These are phyloP conservation scores for Podosphaera xanthii DNA, from an alignment of 2,329 filamentous ascomycete species.

Conservation along the genomic window DNA sequence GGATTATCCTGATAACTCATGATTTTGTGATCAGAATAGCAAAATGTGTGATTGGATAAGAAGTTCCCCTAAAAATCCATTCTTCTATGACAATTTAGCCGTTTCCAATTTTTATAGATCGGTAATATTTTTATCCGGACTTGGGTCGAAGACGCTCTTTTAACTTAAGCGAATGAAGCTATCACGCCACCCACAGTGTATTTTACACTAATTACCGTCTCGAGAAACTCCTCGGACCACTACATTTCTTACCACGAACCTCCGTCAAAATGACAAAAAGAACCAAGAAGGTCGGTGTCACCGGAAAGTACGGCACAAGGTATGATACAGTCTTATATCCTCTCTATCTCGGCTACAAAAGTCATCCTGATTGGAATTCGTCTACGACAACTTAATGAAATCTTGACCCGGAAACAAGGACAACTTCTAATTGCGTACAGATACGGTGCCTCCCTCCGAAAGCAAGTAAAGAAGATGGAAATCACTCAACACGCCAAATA, in stretches of 20 bases:
- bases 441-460: slow-evolving; percentile 98
- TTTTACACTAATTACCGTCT: neutral
- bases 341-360: neutral
- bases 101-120: too few species aligned
- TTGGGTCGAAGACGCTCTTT: too few species aligned
- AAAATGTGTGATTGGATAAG: too few species aligned
- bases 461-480: slow-evolving; percentile 99
- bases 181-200: neutral
- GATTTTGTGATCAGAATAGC: too few species aligned
- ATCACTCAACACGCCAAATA: slow-evolving; percentile 96
- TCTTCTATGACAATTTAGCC: too few species aligned
- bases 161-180: neutral
- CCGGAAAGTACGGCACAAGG: slow-evolving; percentile 96
- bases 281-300: slow-evolving; percentile 97
- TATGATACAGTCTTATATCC: slow-evolving; percentile 26
- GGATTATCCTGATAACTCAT: too few species aligned
- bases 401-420: neutral
- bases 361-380: slow-evolving; percentile 1
- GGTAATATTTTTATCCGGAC: too few species aligned
- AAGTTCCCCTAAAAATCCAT: too few species aligned
- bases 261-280: slow-evolving; percentile 72
- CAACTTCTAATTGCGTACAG: slow-evolving; percentile 22
- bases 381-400: neutral
- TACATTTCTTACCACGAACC: slow-evolving; percentile 4
- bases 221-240: neutral